Conservation (phyloP, 495 filamentous ascomycete species). For the Amniculicola lignicola region DNA sequence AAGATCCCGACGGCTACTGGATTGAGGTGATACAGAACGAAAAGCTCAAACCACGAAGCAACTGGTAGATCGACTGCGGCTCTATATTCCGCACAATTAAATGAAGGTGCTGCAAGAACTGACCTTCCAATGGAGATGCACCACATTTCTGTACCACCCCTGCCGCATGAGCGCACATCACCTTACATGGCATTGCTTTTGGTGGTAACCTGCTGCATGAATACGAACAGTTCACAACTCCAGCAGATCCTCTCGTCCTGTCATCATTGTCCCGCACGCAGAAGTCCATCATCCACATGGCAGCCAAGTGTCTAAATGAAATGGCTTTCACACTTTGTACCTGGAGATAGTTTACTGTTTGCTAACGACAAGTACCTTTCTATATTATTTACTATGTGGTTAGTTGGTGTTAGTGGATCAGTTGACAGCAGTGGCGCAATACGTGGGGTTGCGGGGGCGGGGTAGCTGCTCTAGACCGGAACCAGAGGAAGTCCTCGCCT, state of each 20-base stretch:
- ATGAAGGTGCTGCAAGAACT: too few species aligned
- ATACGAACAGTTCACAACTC: slow-evolving; percentile 4
- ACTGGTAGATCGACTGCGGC: slow-evolving; percentile 43
- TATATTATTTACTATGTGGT: too few species aligned
- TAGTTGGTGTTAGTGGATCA: too few species aligned
- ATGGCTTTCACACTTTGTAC: too few species aligned
- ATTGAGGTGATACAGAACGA: slow-evolving; percentile 84
- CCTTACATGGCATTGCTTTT: slow-evolving; percentile 22
- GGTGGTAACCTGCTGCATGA: neutral
- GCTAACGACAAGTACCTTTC: too few species aligned
- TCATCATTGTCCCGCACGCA: too few species aligned
- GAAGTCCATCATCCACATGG: too few species aligned
- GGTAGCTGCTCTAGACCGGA: slow-evolving; percentile 21
- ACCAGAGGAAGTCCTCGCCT: neutral
- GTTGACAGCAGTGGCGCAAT: slow-evolving; percentile 23
- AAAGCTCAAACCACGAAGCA: slow-evolving; percentile 51
- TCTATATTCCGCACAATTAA: neutral
- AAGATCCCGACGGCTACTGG: slow-evolving; percentile 90
- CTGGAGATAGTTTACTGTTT: too few species aligned
- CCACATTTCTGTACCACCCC: neutral
- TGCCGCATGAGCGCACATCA: neutral
- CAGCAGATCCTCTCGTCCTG: neutral
- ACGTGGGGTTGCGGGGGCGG: slow-evolving; percentile 31
- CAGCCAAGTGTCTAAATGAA: too few species aligned
- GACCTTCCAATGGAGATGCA: neutral